Percentiles rank a stretch among this genome's conserved stretches.
phyloP scores from a whole-genome alignment of 2,329 filamentous ascomycete genomes.

The Apiospora rasikravindrae region DNA sequence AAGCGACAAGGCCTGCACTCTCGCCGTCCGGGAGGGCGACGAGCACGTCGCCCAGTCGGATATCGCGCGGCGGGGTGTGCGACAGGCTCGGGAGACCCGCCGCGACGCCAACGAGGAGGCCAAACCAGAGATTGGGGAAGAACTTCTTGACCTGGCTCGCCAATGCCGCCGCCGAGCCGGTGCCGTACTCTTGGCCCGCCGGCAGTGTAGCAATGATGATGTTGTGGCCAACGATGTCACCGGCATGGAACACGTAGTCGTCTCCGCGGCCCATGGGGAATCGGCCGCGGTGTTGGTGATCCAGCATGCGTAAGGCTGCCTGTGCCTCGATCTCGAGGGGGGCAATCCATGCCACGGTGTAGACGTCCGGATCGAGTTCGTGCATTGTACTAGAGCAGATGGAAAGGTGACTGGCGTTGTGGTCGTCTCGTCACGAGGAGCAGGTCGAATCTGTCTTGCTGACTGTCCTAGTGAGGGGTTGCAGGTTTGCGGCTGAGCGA shows the following conservation, averaged over 20 bases:
- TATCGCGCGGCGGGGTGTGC: slow-evolving; percentile 36
- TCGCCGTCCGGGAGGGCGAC: slow-evolving; percentile 35
- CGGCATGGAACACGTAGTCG: slow-evolving; percentile 44
- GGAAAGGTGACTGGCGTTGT: too few relatives aligned
- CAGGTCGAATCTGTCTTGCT: not conserved
- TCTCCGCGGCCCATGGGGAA: slow-evolving; percentile 40
- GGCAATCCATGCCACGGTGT: slow-evolving; percentile 45
- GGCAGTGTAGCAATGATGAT: slow-evolving; percentile 42
- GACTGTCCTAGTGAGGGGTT: not conserved
- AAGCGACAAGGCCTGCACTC: slow-evolving; percentile 37
- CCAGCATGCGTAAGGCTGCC: slow-evolving; percentile 42
- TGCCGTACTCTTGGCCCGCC: slow-evolving; percentile 41
- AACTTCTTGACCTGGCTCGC: slow-evolving; percentile 41
- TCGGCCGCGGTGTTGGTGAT: slow-evolving; percentile 37
- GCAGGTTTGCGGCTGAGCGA: not conserved
- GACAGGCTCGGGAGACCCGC: slow-evolving; percentile 40
- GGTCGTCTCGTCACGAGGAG: too few relatives aligned
- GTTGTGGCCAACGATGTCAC: slow-evolving; percentile 42
- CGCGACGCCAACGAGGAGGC: slow-evolving; percentile 44
- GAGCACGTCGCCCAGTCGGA: slow-evolving; percentile 45
- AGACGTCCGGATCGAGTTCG: slow-evolving; percentile 28
- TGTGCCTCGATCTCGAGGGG: slow-evolving; percentile 43
- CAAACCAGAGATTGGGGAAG: slow-evolving; percentile 44
- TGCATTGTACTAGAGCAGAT: slow-evolving; percentile 7
- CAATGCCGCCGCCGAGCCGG: slow-evolving; percentile 39